Percentiles rank a stretch among this genome's conserved stretches.
Evolutionary conservation across 192 early-diverging fungal species (phyloP).

Genomic region (Entomortierella beljakovae): DNA sequence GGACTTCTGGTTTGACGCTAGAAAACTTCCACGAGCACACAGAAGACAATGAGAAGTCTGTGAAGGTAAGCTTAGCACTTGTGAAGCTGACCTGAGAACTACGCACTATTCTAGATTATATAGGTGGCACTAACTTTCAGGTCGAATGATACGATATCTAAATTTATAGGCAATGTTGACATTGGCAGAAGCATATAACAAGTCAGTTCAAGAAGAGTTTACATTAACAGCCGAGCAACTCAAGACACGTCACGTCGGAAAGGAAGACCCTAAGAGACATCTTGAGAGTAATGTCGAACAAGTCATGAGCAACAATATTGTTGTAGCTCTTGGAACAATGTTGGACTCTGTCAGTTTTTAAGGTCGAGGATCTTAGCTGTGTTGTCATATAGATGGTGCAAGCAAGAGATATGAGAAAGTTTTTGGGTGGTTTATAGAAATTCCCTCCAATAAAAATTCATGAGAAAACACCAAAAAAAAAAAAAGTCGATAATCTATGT

Average conservation of each 20-base stretch:
- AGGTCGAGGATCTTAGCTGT: too few species aligned
- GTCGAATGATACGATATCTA: constrained; percentile 9
- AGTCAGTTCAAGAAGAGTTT: constrained; percentile 97
- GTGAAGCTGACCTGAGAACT: too few species aligned
- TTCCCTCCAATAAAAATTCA: too few species aligned
- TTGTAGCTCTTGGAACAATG: constrained; percentile 94
- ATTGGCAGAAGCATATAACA: constrained; percentile 95
- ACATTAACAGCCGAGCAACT: constrained; percentile 94
- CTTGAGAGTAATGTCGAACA: constrained; percentile 93
- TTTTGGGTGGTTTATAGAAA: too few species aligned
- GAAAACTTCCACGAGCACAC: constrained; percentile 87
- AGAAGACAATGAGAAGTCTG: constrained; percentile 83
- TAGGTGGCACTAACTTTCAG: too few species aligned
- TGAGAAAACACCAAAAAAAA: too few species aligned
- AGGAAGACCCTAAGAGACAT: constrained; percentile 99
- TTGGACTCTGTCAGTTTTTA: constrained; percentile 81
- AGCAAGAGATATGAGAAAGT: too few species aligned
- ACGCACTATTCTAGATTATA: too few species aligned
- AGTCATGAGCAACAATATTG: constrained; percentile 96
- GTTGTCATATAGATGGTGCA: too few species aligned
- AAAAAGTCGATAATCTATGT: too few species aligned
- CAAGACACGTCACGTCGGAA: constrained; percentile 99
- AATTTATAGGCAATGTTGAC: constrained; percentile 80
- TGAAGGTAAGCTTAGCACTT: constrained; percentile 69
- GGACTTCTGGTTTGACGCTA: constrained; percentile 94